Percentiles rank a stretch among this genome's conserved stretches.
Conservation (phyloP, 2,329 filamentous ascomycete species). For the Xylariaceae sp. region DNA sequence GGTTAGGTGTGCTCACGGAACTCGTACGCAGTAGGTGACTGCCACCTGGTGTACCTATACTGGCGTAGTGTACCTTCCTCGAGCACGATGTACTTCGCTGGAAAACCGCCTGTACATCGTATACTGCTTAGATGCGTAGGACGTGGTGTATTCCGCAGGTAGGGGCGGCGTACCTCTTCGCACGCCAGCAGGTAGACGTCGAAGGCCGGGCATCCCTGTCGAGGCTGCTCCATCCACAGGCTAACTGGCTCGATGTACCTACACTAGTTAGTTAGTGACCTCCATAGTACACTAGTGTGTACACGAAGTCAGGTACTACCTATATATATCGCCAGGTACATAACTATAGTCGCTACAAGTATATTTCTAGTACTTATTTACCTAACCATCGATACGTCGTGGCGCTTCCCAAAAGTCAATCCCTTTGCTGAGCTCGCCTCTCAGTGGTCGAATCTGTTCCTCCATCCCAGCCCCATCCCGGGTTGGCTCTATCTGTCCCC, state of each 20-base stretch:
- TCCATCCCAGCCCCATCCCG: constrained; percentile 13
- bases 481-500: constrained; percentile 15
- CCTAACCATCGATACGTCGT: background rate
- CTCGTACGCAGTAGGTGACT: background rate
- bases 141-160: background rate
- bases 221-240: background rate
- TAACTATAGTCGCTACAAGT: background rate
- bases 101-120: background rate
- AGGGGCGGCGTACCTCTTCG: too few species aligned
- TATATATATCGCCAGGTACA: background rate
- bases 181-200: background rate
- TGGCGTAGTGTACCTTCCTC: background rate
- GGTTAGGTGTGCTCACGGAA: background rate
- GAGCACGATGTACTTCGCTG: too few species aligned
- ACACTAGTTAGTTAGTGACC: background rate
- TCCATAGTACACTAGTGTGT: background rate
- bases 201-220: background rate
- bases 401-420: constrained; percentile 1
- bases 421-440: constrained; percentile 8
- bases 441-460: constrained; percentile 22
- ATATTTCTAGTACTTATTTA: background rate
- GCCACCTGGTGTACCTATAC: background rate
- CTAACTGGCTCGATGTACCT: background rate
- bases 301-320: background rate
- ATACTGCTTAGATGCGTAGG: background rate